These are phyloP conservation scores for Lipomyces starkeyi DNA, from an alignment of 805 yeast genomes.

Conservation along the genomic window DNA sequence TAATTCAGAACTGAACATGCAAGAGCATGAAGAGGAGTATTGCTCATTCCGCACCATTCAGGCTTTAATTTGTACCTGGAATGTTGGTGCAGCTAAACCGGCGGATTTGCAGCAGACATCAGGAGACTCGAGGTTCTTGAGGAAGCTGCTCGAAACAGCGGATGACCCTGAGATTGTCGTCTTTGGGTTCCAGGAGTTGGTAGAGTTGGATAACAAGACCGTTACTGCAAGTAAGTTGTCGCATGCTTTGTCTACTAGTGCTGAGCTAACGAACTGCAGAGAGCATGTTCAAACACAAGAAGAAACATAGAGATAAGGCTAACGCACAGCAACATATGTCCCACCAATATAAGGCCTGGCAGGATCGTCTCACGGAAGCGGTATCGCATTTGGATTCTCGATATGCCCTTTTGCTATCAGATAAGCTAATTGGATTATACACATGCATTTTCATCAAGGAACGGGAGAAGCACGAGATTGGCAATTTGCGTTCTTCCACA, in stretches of 20 bases:
- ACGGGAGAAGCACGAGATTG: constrained; percentile 57
- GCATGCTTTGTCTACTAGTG: background rate
- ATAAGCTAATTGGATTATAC: constrained; percentile 86
- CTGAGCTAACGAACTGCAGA: constrained; percentile 60
- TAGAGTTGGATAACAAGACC: constrained; percentile 85
- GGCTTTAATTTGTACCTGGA: constrained; percentile 51
- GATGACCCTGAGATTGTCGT: constrained; percentile 69
- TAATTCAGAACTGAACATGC: constrained; percentile 40
- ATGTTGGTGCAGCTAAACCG: constrained; percentile 50
- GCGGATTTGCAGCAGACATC: constrained; percentile 39
- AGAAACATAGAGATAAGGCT: constrained; percentile 56
- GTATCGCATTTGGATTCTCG: constrained; percentile 40
- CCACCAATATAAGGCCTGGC: constrained; percentile 48
- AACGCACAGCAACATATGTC: constrained; percentile 44
- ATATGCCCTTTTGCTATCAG: constrained; percentile 69
- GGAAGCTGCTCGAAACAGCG: constrained; percentile 40
- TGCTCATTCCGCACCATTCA: constrained; percentile 40
- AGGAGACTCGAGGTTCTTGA: constrained; percentile 37
- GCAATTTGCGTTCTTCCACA: constrained; percentile 69
- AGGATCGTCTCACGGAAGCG: constrained; percentile 40
- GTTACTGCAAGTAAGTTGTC: constrained; percentile 61
- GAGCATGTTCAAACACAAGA: constrained; percentile 54
- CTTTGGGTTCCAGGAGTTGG: constrained; percentile 87
- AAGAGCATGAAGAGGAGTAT: constrained; percentile 41
- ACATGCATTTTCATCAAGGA: constrained; percentile 70